These are phyloP conservation scores for Russula brevipes DNA, from an alignment of 768 basidiomycete genomes.

Conservation along the genomic window DNA sequence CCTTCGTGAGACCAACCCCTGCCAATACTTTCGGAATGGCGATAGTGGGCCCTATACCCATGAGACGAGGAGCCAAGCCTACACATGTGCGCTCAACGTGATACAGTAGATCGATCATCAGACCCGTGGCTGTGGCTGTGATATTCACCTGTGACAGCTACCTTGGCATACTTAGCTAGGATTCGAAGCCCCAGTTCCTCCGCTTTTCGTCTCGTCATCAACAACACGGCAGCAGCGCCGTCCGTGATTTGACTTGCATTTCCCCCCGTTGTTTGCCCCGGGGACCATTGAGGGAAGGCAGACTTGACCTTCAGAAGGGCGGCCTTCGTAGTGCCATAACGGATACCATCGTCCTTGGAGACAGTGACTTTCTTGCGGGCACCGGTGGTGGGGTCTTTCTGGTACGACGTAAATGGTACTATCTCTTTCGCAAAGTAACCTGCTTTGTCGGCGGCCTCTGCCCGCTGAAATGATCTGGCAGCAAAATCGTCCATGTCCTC, in stretches of 20 bases:
- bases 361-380: constrained; percentile 49
- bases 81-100: neutral
- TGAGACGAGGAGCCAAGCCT: constrained; percentile 75
- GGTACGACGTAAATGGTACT: constrained; percentile 65
- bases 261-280: constrained; percentile 69
- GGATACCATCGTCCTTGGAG: constrained; percentile 70
- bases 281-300: constrained; percentile 83
- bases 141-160: constrained; percentile 54
- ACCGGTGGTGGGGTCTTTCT: constrained; percentile 52
- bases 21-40: constrained; percentile 79
- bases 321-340: constrained; percentile 67
- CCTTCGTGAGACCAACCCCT: constrained; percentile 55
- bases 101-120: neutral
- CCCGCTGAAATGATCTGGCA: constrained; percentile 70
- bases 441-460: constrained; percentile 64
- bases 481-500: constrained; percentile 74
- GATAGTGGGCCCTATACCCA: constrained; percentile 81
- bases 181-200: constrained; percentile 67
- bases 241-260: constrained; percentile 86
- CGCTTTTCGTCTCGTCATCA: constrained; percentile 79
- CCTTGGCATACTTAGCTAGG: constrained; percentile 75
- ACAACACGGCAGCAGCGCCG: constrained; percentile 71
- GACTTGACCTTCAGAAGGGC: constrained; percentile 56
- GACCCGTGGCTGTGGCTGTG: neutral
- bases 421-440: constrained; percentile 68